Conservation (phyloP, 2,329 filamentous ascomycete genomes). For the Talaromyces sp. region DNA sequence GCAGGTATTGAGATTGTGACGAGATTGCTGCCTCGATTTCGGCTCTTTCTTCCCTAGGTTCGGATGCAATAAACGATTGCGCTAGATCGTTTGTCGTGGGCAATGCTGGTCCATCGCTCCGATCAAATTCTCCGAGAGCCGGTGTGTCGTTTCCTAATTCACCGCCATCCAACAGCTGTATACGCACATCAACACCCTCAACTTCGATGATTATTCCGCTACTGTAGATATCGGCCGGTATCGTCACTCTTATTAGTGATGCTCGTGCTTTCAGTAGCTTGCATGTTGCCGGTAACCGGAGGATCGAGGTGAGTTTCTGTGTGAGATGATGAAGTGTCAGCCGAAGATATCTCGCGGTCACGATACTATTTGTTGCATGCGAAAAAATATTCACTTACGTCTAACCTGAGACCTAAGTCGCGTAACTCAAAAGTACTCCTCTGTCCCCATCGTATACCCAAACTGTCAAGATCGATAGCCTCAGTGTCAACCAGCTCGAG, state of each 20-base stretch:
- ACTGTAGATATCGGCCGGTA: conserved; percentile 84
- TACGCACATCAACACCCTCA: conserved; percentile 72
- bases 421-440: conserved; percentile 81
- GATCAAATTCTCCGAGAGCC: conserved; percentile 2
- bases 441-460: conserved; percentile 80
- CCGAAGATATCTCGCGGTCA: not conserved
- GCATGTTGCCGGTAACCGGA: conserved; percentile 72
- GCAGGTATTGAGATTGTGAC: conserved; percentile 51
- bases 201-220: conserved; percentile 80
- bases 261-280: conserved; percentile 72
- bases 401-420: conserved; percentile 77
- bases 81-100: conserved; percentile 60
- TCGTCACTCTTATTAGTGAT: conserved; percentile 71
- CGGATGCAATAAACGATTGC: conserved; percentile 59
- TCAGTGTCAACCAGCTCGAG: conserved; percentile 87
- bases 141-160: conserved; percentile 9
- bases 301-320: conserved; percentile 76
- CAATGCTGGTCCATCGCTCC: conserved; percentile 32
- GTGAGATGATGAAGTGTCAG: conserved; percentile 56
- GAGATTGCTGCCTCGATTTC: conserved; percentile 59
- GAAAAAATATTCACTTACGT: conserved; percentile 53
- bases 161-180: conserved; percentile 54
- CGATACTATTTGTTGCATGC: not conserved
- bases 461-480: conserved; percentile 77
- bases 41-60: conserved; percentile 57